phyloP scores from a whole-genome alignment of 108 stramenopile genomes.

The Asterionellopsis glacialis region DNA sequence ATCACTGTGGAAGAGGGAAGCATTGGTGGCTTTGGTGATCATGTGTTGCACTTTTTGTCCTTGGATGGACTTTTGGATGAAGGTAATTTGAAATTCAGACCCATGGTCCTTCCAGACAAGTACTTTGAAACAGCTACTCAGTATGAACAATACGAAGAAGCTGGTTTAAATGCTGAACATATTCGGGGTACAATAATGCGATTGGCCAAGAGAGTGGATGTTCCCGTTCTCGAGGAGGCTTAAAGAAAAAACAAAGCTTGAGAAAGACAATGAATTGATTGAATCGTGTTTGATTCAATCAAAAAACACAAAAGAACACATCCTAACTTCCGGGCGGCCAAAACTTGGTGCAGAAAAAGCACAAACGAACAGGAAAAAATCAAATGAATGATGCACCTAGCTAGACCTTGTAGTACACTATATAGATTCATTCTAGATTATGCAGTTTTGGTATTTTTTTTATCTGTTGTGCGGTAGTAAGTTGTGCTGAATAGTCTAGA shows the following conservation, averaged over 20 bases:
- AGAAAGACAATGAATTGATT: too few species aligned
- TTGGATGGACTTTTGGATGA: constrained; percentile 89
- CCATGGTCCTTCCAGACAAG: constrained; percentile 95
- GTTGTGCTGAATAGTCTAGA: too few species aligned
- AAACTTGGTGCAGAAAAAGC: too few species aligned
- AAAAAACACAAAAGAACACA: too few species aligned
- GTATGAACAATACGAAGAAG: constrained; percentile 95
- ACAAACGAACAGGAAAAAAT: too few species aligned
- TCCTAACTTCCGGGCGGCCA: too few species aligned
- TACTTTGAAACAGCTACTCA: constrained; percentile 96
- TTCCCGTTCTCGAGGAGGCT: constrained; percentile 48
- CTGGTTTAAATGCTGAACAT: constrained; percentile 89
- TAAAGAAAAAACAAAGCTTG: background rate
- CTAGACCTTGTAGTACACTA: too few species aligned
- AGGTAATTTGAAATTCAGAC: constrained; percentile 88
- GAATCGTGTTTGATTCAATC: too few species aligned
- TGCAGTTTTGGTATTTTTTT: too few species aligned
- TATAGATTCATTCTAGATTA: too few species aligned
- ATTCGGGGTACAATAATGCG: constrained; percentile 84
- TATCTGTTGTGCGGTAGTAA: too few species aligned
- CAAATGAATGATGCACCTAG: too few species aligned
- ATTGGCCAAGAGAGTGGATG: constrained; percentile 61
- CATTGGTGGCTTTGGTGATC: constrained; percentile 94
- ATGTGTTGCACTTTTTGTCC: constrained; percentile 92
- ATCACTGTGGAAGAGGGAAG: constrained; percentile 94